These are phyloP conservation scores for Yamadazyma dendronema DNA, from an alignment of 1,139 yeast species.

Conservation along the genomic window DNA sequence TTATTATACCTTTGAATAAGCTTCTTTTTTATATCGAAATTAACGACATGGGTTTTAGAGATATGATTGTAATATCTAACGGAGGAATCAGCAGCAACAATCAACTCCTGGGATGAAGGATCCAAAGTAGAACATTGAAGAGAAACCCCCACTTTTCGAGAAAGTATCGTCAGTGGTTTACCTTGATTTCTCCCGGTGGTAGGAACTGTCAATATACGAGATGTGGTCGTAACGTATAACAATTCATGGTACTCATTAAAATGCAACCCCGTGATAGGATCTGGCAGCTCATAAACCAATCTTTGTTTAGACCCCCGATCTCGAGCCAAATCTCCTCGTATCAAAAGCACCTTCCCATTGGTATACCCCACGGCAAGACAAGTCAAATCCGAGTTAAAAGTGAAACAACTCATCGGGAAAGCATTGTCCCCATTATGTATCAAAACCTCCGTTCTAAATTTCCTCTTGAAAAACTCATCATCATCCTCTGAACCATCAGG, in stretches of 20 bases:
- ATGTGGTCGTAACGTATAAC: constrained; percentile 63
- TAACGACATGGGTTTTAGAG: constrained; percentile 57
- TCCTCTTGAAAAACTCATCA: constrained; percentile 28
- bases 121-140: constrained; percentile 61
- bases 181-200: constrained; percentile 80
- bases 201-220: constrained; percentile 66
- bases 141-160: constrained; percentile 65
- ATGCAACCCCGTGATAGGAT: constrained; percentile 78
- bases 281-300: constrained; percentile 63
- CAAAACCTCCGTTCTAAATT: constrained; percentile 33
- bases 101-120: constrained; percentile 33
- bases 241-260: constrained; percentile 47
- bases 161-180: constrained; percentile 61
- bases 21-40: constrained; percentile 60
- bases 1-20: constrained; percentile 43
- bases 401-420: constrained; percentile 70
- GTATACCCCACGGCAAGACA: constrained; percentile 82
- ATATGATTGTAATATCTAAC: constrained; percentile 53
- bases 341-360: constrained; percentile 78
- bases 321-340: constrained; percentile 83
- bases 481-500: constrained; percentile 29
- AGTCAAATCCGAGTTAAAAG: constrained; percentile 54
- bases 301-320: constrained; percentile 93
- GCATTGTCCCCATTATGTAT: constrained; percentile 58
- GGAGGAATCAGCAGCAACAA: constrained; percentile 54